Percentiles rank a stretch among this genome's conserved stretches.
Conservation (phyloP, 2,329 filamentous ascomycete genomes). For the Tolypocladium inflatum region DNA sequence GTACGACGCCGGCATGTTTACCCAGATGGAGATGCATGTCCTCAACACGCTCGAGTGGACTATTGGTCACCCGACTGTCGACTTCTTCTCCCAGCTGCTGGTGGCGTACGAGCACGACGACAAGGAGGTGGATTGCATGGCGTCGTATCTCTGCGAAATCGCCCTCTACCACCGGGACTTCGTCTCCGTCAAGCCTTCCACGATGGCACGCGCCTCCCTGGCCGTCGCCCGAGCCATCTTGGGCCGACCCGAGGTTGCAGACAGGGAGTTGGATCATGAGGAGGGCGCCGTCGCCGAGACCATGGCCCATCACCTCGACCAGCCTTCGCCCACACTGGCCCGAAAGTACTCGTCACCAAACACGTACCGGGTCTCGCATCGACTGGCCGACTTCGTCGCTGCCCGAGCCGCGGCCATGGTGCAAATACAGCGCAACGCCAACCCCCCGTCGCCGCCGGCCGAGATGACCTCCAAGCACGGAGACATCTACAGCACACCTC, state of each 20-base stretch:
- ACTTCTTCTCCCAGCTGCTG: constrained; percentile 84
- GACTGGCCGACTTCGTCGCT: constrained; percentile 48
- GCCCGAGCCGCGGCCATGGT: constrained; percentile 38
- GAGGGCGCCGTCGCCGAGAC: constrained; percentile 57
- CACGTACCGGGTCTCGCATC: constrained; percentile 43
- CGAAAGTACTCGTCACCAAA: constrained; percentile 49
- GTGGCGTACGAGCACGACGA: constrained; percentile 71
- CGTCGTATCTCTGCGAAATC: constrained; percentile 88
- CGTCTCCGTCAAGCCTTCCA: constrained; percentile 82
- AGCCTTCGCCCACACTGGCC: constrained; percentile 47
- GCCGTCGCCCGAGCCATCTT: constrained; percentile 82
- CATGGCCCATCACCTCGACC: constrained; percentile 49
- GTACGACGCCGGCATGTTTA: constrained; percentile 99
- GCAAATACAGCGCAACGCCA: constrained; percentile 36
- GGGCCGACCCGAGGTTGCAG: constrained; percentile 64
- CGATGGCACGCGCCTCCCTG: constrained; percentile 80
- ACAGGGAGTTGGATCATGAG: constrained; percentile 66
- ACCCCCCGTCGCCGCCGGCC: constrained; percentile 51
- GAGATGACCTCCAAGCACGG: constrained; percentile 44
- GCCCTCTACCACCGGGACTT: constrained; percentile 96
- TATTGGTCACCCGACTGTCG: constrained; percentile 90
- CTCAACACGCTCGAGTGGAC: constrained; percentile 95
- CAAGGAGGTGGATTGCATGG: constrained; percentile 87
- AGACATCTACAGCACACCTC: constrained; percentile 66
- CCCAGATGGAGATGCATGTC: constrained; percentile 99